A percentile compares a stretch with the other conserved stretches of the same genome.
Conservation (phyloP, 106 monocot genomes). For the Iris macrosiphon region DNA sequence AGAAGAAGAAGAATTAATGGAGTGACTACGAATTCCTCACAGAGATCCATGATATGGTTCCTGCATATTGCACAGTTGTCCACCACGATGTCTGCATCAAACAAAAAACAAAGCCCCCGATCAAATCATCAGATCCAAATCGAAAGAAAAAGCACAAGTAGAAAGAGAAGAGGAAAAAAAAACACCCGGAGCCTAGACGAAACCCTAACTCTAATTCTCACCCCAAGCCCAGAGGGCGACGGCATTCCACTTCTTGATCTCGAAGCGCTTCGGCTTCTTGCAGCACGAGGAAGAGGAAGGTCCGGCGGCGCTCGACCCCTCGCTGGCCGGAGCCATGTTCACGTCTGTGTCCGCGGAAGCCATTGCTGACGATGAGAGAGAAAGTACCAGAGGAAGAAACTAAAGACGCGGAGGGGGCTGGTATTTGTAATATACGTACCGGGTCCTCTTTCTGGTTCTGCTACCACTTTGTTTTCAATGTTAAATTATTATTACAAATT, state of each 20-base stretch:
- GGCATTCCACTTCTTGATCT: conserved; percentile 98
- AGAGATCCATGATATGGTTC: conserved; percentile 97
- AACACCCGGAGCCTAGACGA: background rate
- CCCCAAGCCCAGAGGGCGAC: conserved; percentile 94
- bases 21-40: conserved; percentile 25
- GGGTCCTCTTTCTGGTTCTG: too few relatives aligned
- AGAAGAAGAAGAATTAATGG: background rate
- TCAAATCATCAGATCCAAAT: background rate
- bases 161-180: too few relatives aligned
- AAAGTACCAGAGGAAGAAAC: background rate
- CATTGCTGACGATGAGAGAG: too few relatives aligned
- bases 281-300: conserved; percentile 9
- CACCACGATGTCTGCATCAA: conserved; percentile 51
- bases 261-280: conserved; percentile 82
- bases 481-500: too few relatives aligned
- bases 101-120: too few relatives aligned
- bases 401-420: too few relatives aligned
- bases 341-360: conserved; percentile 40
- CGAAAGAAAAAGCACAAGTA: too few relatives aligned
- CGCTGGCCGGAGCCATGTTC: conserved; percentile 37
- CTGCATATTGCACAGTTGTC: conserved; percentile 90
- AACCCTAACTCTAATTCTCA: conserved; percentile 11
- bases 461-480: too few relatives aligned
- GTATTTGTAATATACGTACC: too few relatives aligned
- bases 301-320: conserved; percentile 20